A percentile compares a stretch with the other conserved stretches of the same genome.
Evolutionary conservation across 2,329 filamentous ascomycete species (phyloP).

Genomic region (Colletotrichum coccodes): DNA sequence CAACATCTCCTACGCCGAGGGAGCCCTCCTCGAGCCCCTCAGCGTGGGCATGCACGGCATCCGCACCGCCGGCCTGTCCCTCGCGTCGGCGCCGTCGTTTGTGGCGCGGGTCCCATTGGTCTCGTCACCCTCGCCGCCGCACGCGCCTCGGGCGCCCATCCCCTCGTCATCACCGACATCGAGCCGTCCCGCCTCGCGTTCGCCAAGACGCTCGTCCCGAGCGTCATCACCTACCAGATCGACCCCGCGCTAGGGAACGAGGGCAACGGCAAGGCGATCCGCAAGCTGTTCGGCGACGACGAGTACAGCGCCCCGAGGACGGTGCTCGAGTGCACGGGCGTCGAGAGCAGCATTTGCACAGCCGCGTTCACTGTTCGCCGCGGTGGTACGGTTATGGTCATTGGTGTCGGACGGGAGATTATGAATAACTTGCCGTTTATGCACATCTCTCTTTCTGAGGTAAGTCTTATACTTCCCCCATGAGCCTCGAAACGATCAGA

Average conservation of each 20-base stretch:
- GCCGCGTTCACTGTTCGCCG: conserved; percentile 66
- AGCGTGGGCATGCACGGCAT: conserved; percentile 73
- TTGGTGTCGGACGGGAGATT: conserved; percentile 69
- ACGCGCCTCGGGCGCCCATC: conserved; percentile 70
- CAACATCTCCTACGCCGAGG: conserved; percentile 65
- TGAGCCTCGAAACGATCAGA: accelerated
- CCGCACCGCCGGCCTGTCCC: conserved; percentile 58
- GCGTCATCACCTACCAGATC: conserved; percentile 64
- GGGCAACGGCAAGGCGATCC: conserved; percentile 62
- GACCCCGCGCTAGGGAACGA: conserved; percentile 54
- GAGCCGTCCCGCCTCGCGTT: conserved; percentile 66
- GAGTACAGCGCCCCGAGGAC: conserved; percentile 68
- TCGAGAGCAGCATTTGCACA: conserved; percentile 70
- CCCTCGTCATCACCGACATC: conserved; percentile 72
- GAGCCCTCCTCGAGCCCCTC: conserved; percentile 72
- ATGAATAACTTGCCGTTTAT: conserved; percentile 77
- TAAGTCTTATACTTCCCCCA: conserved; percentile 37
- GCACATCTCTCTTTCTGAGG: conserved; percentile 71
- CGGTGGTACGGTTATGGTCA: conserved; percentile 70
- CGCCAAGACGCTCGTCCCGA: conserved; percentile 66
- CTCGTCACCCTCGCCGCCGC: conserved; percentile 67
- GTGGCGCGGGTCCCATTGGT: conserved; percentile 72
- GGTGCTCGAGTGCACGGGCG: conserved; percentile 73
- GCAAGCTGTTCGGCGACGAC: conserved; percentile 61
- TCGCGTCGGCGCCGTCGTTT: conserved; percentile 66